Evolutionary conservation across 1,139 yeast species (phyloP).

Genomic region (Meyerozyma smithsonii): DNA sequence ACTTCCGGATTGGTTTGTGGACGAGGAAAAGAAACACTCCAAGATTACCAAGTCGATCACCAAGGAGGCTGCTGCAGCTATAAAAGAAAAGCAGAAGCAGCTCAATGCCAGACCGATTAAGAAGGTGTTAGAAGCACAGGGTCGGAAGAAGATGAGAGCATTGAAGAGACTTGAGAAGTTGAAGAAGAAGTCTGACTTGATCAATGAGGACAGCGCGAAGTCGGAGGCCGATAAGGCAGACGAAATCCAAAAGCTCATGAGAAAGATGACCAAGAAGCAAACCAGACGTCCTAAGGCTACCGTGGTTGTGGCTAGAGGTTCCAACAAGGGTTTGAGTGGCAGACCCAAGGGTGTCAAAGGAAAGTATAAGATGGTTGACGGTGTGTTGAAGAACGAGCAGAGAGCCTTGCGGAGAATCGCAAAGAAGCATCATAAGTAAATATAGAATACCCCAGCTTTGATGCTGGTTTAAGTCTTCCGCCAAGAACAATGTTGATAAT

Average conservation of each 20-base stretch:
- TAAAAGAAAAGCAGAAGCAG: constrained; percentile 83
- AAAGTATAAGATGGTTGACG: constrained; percentile 98
- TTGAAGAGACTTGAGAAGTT: constrained; percentile 81
- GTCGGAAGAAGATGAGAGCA: constrained; percentile 95
- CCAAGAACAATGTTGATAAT: neutral
- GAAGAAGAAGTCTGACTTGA: constrained; percentile 89
- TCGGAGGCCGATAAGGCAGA: constrained; percentile 93
- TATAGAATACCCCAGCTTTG: neutral
- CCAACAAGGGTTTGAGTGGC: constrained; percentile 81
- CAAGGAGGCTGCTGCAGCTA: constrained; percentile 91
- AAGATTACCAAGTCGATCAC: constrained; percentile 89
- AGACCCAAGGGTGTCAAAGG: constrained; percentile 98
- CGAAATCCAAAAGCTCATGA: constrained; percentile 83
- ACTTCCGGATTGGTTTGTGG: constrained; percentile 92
- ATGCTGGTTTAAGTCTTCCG: neutral
- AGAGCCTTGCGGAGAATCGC: constrained; percentile 88
- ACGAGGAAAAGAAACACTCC: constrained; percentile 84
- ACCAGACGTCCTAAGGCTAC: constrained; percentile 78
- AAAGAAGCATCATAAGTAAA: constrained; percentile 62
- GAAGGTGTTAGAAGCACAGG: constrained; percentile 96
- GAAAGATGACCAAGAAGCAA: constrained; percentile 72
- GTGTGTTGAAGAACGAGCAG: constrained; percentile 94
- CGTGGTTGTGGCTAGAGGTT: constrained; percentile 84
- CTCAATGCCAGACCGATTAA: constrained; percentile 96
- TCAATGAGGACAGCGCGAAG: constrained; percentile 82